Percentiles rank a stretch among this genome's conserved stretches.
Evolutionary conservation across 345 rosid genomes (phyloP).

Genomic region (Melaleuca alternifolia): DNA sequence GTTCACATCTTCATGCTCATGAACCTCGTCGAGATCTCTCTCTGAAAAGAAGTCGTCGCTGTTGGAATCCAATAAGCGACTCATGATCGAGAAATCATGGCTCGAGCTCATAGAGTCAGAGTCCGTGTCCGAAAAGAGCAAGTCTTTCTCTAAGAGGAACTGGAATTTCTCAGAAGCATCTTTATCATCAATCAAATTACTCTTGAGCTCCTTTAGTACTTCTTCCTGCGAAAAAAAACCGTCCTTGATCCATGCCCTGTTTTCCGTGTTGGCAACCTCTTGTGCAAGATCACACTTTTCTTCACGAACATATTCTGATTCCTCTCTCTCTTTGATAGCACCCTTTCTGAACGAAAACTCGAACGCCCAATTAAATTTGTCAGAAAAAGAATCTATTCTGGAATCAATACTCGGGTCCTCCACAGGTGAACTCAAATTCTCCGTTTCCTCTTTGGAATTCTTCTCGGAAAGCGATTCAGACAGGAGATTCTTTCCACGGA

Average conservation of each 20-base stretch:
- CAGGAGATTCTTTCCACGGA: neutral
- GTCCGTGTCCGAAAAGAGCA: slow-evolving; percentile 27
- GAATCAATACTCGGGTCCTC: slow-evolving; percentile 22
- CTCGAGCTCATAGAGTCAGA: slow-evolving; percentile 46
- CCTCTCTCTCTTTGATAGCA: neutral
- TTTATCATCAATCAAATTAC: neutral
- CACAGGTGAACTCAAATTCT: slow-evolving; percentile 16
- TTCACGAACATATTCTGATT: slow-evolving; percentile 4
- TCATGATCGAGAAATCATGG: slow-evolving; percentile 21
- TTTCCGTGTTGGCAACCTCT: neutral
- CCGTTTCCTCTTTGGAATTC: neutral
- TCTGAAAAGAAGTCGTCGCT: slow-evolving; percentile 51
- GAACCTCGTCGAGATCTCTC: slow-evolving; percentile 28
- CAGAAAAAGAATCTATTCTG: neutral
- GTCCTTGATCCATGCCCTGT: neutral
- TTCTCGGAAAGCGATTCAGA: slow-evolving; percentile 13
- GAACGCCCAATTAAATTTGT: neutral
- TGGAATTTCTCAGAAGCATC: slow-evolving; percentile 8
- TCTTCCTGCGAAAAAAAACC: neutral
- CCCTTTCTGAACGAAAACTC: neutral
- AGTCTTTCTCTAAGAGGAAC: slow-evolving; percentile 36
- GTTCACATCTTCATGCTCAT: slow-evolving; percentile 3
- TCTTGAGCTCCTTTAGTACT: slow-evolving; percentile 1
- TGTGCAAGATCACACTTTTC: neutral
- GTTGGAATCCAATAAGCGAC: slow-evolving; percentile 28